A percentile compares a stretch with the other conserved stretches of the same genome.
These are phyloP conservation scores for Lycium barbarum DNA, from an alignment of 257 asterid species.

Conservation along the genomic window DNA sequence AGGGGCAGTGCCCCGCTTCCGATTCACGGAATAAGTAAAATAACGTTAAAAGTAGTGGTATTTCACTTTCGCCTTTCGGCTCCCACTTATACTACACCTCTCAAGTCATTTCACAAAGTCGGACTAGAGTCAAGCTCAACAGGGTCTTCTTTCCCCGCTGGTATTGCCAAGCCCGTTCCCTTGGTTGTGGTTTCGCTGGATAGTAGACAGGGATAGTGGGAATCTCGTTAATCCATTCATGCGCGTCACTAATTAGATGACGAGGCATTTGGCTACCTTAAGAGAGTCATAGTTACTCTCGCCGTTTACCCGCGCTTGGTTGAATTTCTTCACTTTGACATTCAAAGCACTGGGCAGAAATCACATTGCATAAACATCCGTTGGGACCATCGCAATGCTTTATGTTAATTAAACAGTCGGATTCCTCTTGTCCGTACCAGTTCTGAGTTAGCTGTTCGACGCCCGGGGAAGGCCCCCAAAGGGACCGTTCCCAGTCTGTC, in stretches of 20 bases:
- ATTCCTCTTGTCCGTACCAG: conserved; percentile 57
- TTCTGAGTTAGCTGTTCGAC: conserved; percentile 23
- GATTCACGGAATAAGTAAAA: conserved; percentile 48
- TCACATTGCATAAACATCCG: conserved; percentile 62
- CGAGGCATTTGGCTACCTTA: conserved; percentile 63
- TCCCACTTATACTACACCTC: conserved; percentile 11
- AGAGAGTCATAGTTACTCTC: conserved; percentile 59
- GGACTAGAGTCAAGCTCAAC: conserved; percentile 75
- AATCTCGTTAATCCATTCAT: no score
- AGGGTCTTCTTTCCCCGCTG: conserved; percentile 72
- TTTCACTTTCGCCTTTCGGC: neutral
- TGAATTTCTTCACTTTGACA: conserved; percentile 51
- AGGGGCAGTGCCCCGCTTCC: conserved; percentile 58
- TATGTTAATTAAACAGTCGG: conserved; percentile 64
- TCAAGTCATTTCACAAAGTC: conserved; percentile 59
- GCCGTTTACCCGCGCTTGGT: conserved; percentile 49
- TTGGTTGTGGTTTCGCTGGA: no score
- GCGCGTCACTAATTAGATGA: conserved; percentile 47
- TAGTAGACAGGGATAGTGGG: no score
- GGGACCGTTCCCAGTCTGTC: conserved; percentile 26
- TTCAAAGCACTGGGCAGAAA: conserved; percentile 63
- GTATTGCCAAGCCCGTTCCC: conserved; percentile 23
- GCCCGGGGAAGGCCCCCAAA: conserved; percentile 25
- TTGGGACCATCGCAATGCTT: conserved; percentile 71
- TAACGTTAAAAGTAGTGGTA: conserved; percentile 41